These are phyloP conservation scores for Alternaria angustiovoidea DNA, from an alignment of 2,329 filamentous ascomycete genomes.

Conservation along the genomic window DNA sequence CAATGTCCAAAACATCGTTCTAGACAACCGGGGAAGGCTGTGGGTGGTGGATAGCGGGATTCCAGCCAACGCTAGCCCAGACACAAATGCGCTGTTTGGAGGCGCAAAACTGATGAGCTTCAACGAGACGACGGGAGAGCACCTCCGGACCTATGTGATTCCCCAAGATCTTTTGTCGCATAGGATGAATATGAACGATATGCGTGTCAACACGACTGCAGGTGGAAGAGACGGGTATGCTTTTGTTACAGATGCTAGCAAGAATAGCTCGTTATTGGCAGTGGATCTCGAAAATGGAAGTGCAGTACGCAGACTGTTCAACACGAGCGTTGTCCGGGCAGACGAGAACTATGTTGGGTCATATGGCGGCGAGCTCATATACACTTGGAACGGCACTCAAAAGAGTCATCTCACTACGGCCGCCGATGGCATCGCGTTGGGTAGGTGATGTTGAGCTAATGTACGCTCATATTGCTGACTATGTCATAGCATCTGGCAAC, in stretches of 20 bases:
- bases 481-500: conserved; percentile 45
- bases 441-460: conserved; percentile 2
- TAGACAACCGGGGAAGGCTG: conserved; percentile 50
- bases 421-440: conserved; percentile 51
- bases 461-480: conserved; percentile 1
- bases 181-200: conserved; percentile 53
- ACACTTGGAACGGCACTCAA: conserved; percentile 49
- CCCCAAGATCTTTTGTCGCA: conserved; percentile 46
- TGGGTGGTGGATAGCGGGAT: conserved; percentile 56
- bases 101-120: conserved; percentile 57
- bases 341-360: conserved; percentile 53
- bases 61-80: conserved; percentile 33
- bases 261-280: conserved; percentile 49
- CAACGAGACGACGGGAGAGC: conserved; percentile 41
- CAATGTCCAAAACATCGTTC: conserved; percentile 57
- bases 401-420: conserved; percentile 42
- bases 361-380: conserved; percentile 48
- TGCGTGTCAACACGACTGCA: conserved; percentile 55
- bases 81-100: conserved; percentile 38
- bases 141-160: conserved; percentile 51
- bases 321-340: conserved; percentile 47
- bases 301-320: conserved; percentile 49
- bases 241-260: conserved; percentile 54
- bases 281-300: conserved; percentile 51
- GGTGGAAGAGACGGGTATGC: conserved; percentile 50